Conservation (phyloP, 2,329 filamentous ascomycete species). For the Seiridium unicorne region DNA sequence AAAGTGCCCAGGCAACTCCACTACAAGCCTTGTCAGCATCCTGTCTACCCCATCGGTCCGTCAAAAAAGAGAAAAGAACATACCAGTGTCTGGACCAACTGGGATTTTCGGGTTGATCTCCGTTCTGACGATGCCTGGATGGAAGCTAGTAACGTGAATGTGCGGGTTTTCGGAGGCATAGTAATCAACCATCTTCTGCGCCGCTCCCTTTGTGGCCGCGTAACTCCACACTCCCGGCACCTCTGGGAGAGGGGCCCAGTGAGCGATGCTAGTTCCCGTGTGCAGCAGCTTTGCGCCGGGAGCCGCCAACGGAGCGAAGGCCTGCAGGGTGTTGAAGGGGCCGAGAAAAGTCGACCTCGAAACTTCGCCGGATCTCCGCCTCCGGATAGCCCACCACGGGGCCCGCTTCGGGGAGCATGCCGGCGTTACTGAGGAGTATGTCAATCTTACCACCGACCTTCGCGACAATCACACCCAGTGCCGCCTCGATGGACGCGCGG, state of each 20-base stretch:
- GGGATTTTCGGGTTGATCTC: conserved; percentile 16
- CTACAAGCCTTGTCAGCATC: neutral
- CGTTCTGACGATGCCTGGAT: conserved; percentile 22
- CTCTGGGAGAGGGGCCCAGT: too few species aligned
- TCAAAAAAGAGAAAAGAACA: neutral
- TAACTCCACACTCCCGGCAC: conserved; percentile 14
- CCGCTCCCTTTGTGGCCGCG: conserved; percentile 12
- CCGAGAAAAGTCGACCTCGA: too few species aligned
- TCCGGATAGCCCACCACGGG: too few species aligned
- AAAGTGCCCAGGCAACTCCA: conserved; percentile 14
- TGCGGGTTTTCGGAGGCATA: conserved; percentile 21
- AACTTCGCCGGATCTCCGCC: too few species aligned
- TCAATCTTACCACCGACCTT: too few species aligned
- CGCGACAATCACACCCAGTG: too few species aligned
- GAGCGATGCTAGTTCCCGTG: conserved; percentile 4
- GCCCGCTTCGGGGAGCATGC: too few species aligned
- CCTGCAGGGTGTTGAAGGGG: neutral
- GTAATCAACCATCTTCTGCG: conserved; percentile 21
- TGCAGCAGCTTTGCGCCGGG: neutral
- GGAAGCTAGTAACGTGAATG: conserved; percentile 18
- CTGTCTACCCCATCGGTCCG: neutral
- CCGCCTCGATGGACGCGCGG: too few species aligned
- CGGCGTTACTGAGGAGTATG: too few species aligned
- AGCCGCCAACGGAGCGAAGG: neutral
- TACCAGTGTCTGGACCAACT: neutral